phyloP scores from a whole-genome alignment of 352 stramenopile species.

The Thraustotheca clavata region DNA sequence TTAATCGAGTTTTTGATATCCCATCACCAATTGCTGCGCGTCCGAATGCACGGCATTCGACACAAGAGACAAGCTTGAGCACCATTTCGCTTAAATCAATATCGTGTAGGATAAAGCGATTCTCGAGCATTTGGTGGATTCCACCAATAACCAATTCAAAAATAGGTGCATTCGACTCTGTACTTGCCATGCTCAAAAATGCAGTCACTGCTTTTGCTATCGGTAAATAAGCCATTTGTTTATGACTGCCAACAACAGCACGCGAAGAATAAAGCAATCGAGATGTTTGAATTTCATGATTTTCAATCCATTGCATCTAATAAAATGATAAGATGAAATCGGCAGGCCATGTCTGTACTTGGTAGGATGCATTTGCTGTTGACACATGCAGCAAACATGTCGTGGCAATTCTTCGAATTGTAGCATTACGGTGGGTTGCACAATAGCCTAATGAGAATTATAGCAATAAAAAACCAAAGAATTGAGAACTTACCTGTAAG shows the following conservation, averaged over 20 bases:
- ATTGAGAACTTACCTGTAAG: conserved; percentile 38
- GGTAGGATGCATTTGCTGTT: conserved; percentile 49
- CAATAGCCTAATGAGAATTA: conserved; percentile 10
- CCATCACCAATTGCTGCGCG: conserved; percentile 61
- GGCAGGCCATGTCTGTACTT: conserved; percentile 29
- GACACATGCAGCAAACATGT: conserved; percentile 62
- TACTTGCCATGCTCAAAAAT: conserved; percentile 65
- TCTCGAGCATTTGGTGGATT: conserved; percentile 67
- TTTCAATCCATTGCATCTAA: conserved; percentile 38
- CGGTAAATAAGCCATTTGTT: conserved; percentile 44
- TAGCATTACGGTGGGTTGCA: conserved; percentile 53
- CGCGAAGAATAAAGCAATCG: conserved; percentile 58
- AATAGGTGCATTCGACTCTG: conserved; percentile 48
- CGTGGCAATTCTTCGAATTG: conserved; percentile 52
- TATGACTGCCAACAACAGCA: conserved; percentile 30
- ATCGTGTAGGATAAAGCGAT: conserved; percentile 65
- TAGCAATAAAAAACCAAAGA: conserved; percentile 17
- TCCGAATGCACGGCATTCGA: conserved; percentile 76
- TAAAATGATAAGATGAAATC: neutral
- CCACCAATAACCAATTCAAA: conserved; percentile 72
- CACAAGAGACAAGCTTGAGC: conserved; percentile 70
- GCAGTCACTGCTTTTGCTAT: conserved; percentile 50
- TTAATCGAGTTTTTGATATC: too few relatives aligned
- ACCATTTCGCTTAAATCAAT: conserved; percentile 78
- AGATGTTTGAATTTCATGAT: conserved; percentile 45